Base-by-base conservation (phyloP, 192 early-diverging fungal genomes). In the Entomortierella beljakovae region DNA sequence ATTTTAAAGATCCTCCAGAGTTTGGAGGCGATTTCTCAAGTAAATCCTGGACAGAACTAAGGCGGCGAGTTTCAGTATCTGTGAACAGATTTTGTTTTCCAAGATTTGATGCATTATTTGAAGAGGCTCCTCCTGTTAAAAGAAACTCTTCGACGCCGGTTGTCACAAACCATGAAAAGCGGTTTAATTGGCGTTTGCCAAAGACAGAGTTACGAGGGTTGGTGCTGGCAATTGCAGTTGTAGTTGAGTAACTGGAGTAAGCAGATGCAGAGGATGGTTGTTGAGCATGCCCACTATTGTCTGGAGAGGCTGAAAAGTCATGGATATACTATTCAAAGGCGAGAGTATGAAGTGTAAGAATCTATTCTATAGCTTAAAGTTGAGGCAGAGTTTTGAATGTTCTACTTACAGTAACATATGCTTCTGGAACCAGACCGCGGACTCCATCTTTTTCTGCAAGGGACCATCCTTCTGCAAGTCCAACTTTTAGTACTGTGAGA, bases 71-170 rank as follows among this genome's bases (percentile, higher is more conserved):
- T 13, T 43, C 22, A 16, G 57, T n/a, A 11, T 59, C 57, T 52
- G 56, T 26, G 22, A 60, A 16, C 10, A 55, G 68, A 40, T 23
- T 23, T 7, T 56, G 33, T 11, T 53, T 43, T 9, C 23, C 32
- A 8, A 28, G 23, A 15, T 29, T 53, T 25, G 58, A 16, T 2
- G 37, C 31, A 29, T 18, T 42, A 53, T 57, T 61, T 18, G 25
- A 18, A 5, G 51, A 23, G 29, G 28, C 46, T 16, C 82, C 82
- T 38, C 73, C 82, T 31, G 65, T 80, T 31, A 81, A 32, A 5
- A 84, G 58, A 31, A 81, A 84, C 55, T 84, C 82, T 34, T 84
- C 82, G 22, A 77, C 82, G 40, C 82, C 79, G n/a, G 79, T 81
- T 18, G 79, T 84, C 1, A 81, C 82, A 48, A 84, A 84, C 79